These are phyloP conservation scores for Dictyostelium discoideum DNA, from an alignment of 78 protist species.

Conservation along the genomic window dicty_2.7 NC_007090.3:2739501-2740000, in stretches of 20 bases:
- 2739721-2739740: slow-evolving; percentile 16
- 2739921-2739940: not conserved
- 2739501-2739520: not conserved
- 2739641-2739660: not conserved
- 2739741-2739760: not conserved
- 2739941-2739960: slow-evolving; percentile 1
- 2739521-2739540: too few relatives aligned
- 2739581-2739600: not conserved
- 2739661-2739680: slow-evolving; percentile 13
- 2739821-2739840: not conserved
- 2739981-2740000: not conserved
- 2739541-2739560: not conserved
- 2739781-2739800: slow-evolving; percentile 4
- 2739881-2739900: not conserved
- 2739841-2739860: not conserved
- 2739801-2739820: slow-evolving; percentile 31
- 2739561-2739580: not conserved
- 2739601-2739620: not conserved
- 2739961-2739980: not conserved
- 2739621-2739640: not conserved
- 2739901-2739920: not conserved
- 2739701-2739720: not conserved
- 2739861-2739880: not conserved
- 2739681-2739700: not conserved
- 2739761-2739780: slow-evolving; percentile 20